Evolutionary conservation across 129 eudicot genomes (phyloP), one percentile per base, ranked within the genome.

Genomic region (Chrysanthemum makinoi): DNA sequence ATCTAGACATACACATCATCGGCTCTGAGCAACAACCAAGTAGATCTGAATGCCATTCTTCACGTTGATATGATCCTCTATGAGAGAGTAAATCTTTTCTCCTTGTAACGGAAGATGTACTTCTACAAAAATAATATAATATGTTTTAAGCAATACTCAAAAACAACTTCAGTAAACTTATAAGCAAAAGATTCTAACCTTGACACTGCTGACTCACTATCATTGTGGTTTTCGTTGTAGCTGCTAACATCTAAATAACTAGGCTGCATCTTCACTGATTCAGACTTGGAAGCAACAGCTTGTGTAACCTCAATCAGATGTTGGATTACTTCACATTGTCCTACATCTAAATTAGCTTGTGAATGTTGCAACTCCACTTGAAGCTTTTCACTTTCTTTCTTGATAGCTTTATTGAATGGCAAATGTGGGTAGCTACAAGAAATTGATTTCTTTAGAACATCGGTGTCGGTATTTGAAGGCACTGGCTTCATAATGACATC

Each of bases 1-100:
- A 1, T 56, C 3, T 11, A 56, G 19, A 18, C 96, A 72, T 90
- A 90, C 96, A 90, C 70, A 90, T 75, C 72, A 78, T 73, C 70
- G 91, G 96, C 66, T 85, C 91, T 65, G 95, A 87, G 73, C 91
- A 90, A 61, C 95, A 90, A 72, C 86, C 96, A 11, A 90, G 95
- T 62, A 90, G 73, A 85, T 90, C 96, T 15, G 89, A 78, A 77
- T 90, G 88, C 96, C 96, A 90, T 51, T 90, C 96, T 26, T 80
- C 84, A 9, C 65, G 58, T 14, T 57, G 69, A 65, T 46, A 49
- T 59, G 84, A 83, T 77, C 22, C 67, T 62, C 22, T 62, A 35
- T 15, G 33, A 33, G 48, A 62, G 2, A 62, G 20, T 62, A 62
- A 62, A 62, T 62, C 49, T 12, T 62, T 62, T 33, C 49, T 62